phyloP scores from a whole-genome alignment of 345 rosid genomes.

The Melaleuca quinquenervia region DNA sequence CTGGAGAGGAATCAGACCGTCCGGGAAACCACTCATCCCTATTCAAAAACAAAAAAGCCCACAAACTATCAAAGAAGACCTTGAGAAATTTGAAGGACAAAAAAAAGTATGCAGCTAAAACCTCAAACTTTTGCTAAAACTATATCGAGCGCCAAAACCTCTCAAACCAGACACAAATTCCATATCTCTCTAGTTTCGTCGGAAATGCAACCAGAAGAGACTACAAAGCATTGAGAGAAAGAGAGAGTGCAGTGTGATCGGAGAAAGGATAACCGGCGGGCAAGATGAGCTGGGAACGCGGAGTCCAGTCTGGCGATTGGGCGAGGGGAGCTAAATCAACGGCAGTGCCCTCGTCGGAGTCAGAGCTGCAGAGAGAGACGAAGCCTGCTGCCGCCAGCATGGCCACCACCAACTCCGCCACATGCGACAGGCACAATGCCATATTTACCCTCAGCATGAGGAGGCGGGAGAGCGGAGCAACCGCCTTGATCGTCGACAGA shows the following conservation, averaged over 20 bases:
- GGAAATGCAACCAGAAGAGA: neutral
- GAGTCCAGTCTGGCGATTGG: constrained; percentile 23
- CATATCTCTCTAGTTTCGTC: neutral
- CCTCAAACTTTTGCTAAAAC: neutral
- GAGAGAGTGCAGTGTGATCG: constrained; percentile 55
- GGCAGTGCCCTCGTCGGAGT: constrained; percentile 1
- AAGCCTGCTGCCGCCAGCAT: neutral
- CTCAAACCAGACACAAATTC: neutral
- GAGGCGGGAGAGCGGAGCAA: neutral
- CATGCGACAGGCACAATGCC: neutral
- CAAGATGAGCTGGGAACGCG: constrained; percentile 47
- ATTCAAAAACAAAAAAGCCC: neutral
- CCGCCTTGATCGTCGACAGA: neutral
- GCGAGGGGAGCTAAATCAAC: constrained; percentile 3
- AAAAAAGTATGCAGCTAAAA: neutral
- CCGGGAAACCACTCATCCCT: no score
- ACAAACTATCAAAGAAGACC: neutral
- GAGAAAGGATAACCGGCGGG: constrained; percentile 72
- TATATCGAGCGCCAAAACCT: neutral
- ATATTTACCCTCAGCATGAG: neutral
- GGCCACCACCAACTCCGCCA: neutral
- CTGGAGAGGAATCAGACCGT: no score
- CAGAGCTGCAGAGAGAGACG: constrained; percentile 3
- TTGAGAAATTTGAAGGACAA: neutral
- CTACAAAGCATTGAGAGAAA: neutral